A percentile compares a stretch with the other conserved stretches of the same genome.
phyloP scores from a whole-genome alignment of 148 eudicot genomes.

The Camellia japonica region DNA sequence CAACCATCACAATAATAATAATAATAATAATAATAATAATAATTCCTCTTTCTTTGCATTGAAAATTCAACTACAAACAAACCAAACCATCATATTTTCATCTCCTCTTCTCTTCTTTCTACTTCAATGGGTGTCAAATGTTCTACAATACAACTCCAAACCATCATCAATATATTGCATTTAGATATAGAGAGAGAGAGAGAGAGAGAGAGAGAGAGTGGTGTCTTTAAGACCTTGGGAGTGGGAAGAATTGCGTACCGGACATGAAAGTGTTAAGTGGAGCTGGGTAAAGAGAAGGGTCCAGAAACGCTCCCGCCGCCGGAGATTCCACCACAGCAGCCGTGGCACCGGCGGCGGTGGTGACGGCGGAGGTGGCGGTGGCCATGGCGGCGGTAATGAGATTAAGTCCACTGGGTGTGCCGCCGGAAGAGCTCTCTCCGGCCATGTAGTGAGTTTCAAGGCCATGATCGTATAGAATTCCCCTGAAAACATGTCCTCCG shows the following conservation, averaged over 20 bases:
- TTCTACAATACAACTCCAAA: background rate
- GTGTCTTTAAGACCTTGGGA: slow-evolving; percentile 51
- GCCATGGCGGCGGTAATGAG: slow-evolving; percentile 21
- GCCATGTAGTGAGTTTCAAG: slow-evolving; percentile 36
- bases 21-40: slow-evolving; percentile 10
- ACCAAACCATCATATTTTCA: slow-evolving; percentile 7
- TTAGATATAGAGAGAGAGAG: background rate
- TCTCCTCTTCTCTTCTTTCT: slow-evolving; percentile 5
- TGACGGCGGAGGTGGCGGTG: slow-evolving; percentile 17
- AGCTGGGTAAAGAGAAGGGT: slow-evolving; percentile 51
- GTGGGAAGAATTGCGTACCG: slow-evolving; percentile 81
- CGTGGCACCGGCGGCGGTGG: slow-evolving; percentile 17
- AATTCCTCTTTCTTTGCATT: slow-evolving; percentile 6
- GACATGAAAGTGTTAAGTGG: slow-evolving; percentile 54
- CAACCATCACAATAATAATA: slow-evolving; percentile 4
- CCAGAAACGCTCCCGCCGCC: slow-evolving; percentile 28
- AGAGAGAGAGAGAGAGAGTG: slow-evolving; percentile 4
- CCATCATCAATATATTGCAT: background rate
- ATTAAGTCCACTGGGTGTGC: slow-evolving; percentile 37
- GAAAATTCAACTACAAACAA: slow-evolving; percentile 17
- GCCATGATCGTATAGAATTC: slow-evolving; percentile 79
- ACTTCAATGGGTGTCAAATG: background rate
- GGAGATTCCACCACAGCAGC: slow-evolving; percentile 17
- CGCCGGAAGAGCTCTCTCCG: slow-evolving; percentile 46
- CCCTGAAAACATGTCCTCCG: slow-evolving; percentile 75